phyloP scores from a whole-genome alignment of 768 basidiomycete species.

The Phallus indusiatus region DNA sequence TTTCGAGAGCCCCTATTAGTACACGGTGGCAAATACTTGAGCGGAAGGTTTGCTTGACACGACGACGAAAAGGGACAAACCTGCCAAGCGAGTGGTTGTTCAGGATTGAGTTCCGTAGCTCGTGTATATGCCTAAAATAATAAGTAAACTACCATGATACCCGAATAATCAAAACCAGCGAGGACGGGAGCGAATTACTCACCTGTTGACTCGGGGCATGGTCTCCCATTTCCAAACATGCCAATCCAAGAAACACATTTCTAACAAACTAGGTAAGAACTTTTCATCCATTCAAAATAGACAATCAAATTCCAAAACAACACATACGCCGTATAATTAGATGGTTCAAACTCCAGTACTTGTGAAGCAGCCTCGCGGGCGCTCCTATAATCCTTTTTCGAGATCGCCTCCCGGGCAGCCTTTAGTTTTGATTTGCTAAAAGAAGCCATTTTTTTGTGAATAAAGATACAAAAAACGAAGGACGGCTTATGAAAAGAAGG shows the following conservation, averaged over 20 bases:
- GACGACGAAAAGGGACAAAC: constrained; percentile 31
- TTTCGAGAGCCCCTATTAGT: constrained; percentile 56
- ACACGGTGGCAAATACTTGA: constrained; percentile 4
- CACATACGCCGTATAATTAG: constrained; percentile 85
- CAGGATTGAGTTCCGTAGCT: constrained; percentile 61
- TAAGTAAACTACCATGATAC: not conserved
- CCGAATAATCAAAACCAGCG: not conserved
- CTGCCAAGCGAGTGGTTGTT: constrained; percentile 79
- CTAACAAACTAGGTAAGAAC: constrained; percentile 30
- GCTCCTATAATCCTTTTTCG: constrained; percentile 60
- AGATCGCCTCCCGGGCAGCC: constrained; percentile 62
- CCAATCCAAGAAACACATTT: constrained; percentile 76
- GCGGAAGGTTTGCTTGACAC: constrained; percentile 10
- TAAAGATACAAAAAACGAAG: not conserved
- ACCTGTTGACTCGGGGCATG: constrained; percentile 79
- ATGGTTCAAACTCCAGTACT: constrained; percentile 65
- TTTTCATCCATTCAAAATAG: not conserved
- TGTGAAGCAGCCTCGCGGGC: constrained; percentile 61
- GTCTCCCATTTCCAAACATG: constrained; percentile 66
- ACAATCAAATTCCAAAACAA: not conserved
- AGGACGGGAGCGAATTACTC: constrained; percentile 21
- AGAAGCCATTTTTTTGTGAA: constrained; percentile 12
- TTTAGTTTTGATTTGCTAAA: constrained; percentile 71
- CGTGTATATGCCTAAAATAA: constrained; percentile 58
- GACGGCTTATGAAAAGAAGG: not conserved